These are phyloP conservation scores for Pythium oligandrum DNA, from an alignment of 352 stramenopile genomes.

Conservation along the genomic window DNA sequence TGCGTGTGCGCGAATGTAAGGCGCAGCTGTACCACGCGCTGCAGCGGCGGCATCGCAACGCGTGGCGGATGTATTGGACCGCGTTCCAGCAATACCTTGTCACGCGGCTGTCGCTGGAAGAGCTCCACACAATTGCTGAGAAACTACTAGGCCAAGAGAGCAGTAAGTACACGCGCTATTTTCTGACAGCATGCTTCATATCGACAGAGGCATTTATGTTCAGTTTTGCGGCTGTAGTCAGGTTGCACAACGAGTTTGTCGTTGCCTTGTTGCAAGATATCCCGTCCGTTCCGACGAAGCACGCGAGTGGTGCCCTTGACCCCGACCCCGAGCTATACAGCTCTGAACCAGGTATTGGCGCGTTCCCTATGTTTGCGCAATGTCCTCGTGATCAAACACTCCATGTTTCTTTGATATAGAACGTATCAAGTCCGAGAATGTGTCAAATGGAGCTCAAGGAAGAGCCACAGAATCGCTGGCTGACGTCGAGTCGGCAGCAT, in stretches of 20 bases:
- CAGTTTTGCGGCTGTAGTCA: slow-evolving; percentile 15
- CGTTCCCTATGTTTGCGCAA: too few species aligned
- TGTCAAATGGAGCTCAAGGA: too few species aligned
- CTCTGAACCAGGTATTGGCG: too few species aligned
- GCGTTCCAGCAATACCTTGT: slow-evolving; percentile 51
- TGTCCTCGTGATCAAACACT: too few species aligned
- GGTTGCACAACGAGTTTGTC: slow-evolving; percentile 60
- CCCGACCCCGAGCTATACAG: too few species aligned
- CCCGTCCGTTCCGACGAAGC: background rate
- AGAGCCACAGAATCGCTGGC: too few species aligned
- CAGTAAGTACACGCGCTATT: slow-evolving; percentile 21
- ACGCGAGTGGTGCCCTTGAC: too few species aligned
- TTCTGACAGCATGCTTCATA: background rate
- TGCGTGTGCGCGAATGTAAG: slow-evolving; percentile 47
- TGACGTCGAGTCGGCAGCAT: slow-evolving; percentile 47
- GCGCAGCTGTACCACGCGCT: slow-evolving; percentile 58
- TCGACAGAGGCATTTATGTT: background rate
- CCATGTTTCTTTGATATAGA: too few species aligned
- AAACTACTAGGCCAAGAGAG: slow-evolving; percentile 41
- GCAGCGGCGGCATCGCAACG: slow-evolving; percentile 35
- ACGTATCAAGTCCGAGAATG: too few species aligned
- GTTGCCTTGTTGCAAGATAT: slow-evolving; percentile 42
- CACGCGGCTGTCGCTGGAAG: slow-evolving; percentile 43
- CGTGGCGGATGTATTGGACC: slow-evolving; percentile 58
- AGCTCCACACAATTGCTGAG: slow-evolving; percentile 49